phyloP scores from a whole-genome alignment of 768 basidiomycete genomes.

The Lepiota subincarnata region DNA sequence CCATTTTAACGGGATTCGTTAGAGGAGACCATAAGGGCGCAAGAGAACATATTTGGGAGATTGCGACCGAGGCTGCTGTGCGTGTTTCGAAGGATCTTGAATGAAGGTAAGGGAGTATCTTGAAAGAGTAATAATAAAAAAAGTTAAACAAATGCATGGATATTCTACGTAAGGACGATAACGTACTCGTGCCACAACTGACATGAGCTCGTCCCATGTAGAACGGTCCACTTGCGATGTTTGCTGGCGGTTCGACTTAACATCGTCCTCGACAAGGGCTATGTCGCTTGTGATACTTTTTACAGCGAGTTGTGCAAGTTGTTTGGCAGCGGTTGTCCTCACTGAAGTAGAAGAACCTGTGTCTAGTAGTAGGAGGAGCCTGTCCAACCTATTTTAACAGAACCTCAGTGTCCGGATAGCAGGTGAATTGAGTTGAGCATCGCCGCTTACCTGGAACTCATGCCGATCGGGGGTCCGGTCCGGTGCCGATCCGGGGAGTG shows the following conservation, averaged over 20 bases:
- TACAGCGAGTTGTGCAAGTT: constrained; percentile 87
- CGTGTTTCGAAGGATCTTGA: constrained; percentile 93
- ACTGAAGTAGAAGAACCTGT: constrained; percentile 90
- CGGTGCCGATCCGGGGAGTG: constrained; percentile 34
- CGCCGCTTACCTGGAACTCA: constrained; percentile 67
- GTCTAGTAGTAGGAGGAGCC: constrained; percentile 92
- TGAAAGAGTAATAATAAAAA: constrained; percentile 12
- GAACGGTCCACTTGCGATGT: constrained; percentile 57
- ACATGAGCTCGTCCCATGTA: constrained; percentile 88
- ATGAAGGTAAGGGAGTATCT: constrained; percentile 90
- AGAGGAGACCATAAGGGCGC: constrained; percentile 78
- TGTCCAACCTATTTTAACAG: constrained; percentile 72
- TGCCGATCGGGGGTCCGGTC: constrained; percentile 54
- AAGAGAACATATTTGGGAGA: constrained; percentile 81
- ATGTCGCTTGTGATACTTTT: constrained; percentile 84
- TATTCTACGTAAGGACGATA: neutral
- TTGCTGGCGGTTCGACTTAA: constrained; percentile 61
- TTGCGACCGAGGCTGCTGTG: constrained; percentile 80
- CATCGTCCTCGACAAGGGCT: constrained; percentile 67
- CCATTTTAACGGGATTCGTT: constrained; percentile 26
- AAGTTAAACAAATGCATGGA: constrained; percentile 8
- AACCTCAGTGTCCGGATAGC: neutral
- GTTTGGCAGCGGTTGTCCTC: constrained; percentile 93
- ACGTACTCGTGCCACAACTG: constrained; percentile 83
- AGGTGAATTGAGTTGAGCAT: constrained; percentile 1